These are phyloP conservation scores for Colletotrichum viniferum DNA, from an alignment of 2,329 filamentous ascomycete genomes.

Conservation along the genomic window DNA sequence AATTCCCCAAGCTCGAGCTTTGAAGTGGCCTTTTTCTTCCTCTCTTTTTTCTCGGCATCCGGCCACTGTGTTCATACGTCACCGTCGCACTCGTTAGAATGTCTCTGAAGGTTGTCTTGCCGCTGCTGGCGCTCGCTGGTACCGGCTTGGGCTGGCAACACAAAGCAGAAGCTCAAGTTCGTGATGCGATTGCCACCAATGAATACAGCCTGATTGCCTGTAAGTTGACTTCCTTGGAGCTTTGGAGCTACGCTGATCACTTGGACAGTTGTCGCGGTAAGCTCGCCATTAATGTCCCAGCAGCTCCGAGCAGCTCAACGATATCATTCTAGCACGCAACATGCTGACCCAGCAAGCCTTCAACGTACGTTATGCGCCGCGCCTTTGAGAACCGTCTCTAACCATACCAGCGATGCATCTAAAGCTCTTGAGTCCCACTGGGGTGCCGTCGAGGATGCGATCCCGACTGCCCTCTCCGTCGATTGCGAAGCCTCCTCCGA, in stretches of 20 bases:
- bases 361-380: background rate
- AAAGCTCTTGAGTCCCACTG: constrained; percentile 41
- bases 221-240: constrained; percentile 24
- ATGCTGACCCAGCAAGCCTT: background rate
- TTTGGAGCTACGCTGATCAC: background rate
- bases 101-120: constrained; percentile 9
- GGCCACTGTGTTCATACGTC: background rate
- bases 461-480: constrained; percentile 35
- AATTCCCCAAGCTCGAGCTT: background rate
- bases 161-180: constrained; percentile 5
- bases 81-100: background rate
- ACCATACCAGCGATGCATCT: constrained; percentile 30
- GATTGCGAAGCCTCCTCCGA: constrained; percentile 41
- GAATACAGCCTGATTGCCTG: constrained; percentile 35
- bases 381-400: background rate
- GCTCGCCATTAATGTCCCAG: background rate
- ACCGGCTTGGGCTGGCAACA: constrained; percentile 1
- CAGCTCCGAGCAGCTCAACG: background rate
- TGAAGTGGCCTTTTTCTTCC: background rate
- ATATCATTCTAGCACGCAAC: background rate
- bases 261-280: constrained; percentile 9
- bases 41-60: background rate
- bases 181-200: constrained; percentile 11
- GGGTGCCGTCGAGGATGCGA: constrained; percentile 27
- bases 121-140: constrained; percentile 4